Conservation (phyloP, 1,284 basidiomycete genomes). For the Ceratobasidium sp. region DNA sequence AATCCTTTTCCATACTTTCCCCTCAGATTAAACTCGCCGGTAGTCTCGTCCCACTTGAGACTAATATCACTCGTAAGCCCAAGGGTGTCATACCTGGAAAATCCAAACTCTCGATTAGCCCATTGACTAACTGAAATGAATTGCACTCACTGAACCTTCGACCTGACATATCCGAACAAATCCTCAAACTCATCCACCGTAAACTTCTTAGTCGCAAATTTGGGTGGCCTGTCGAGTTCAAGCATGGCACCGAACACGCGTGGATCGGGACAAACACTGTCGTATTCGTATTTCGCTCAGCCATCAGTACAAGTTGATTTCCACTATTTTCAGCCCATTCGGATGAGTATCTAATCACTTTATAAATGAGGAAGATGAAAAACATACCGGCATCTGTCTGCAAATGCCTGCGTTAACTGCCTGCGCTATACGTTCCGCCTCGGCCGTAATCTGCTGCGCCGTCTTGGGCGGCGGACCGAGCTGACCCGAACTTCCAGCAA, state of each 20-base stretch:
- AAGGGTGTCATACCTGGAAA: slow-evolving; percentile 31
- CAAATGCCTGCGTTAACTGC: slow-evolving; percentile 8
- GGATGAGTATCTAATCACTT: neutral
- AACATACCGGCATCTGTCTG: slow-evolving; percentile 24
- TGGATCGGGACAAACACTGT: slow-evolving; percentile 23
- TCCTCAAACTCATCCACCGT: slow-evolving; percentile 29
- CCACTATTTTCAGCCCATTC: slow-evolving; percentile 11
- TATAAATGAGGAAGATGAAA: neutral
- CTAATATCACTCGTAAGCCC: slow-evolving; percentile 35
- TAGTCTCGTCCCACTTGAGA: slow-evolving; percentile 36
- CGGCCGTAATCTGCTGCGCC: neutral
- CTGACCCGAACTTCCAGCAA: slow-evolving; percentile 7
- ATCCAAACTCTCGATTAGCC: too few relatives aligned
- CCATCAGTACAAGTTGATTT: slow-evolving; percentile 12
- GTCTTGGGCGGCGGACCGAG: slow-evolving; percentile 21
- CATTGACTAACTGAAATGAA: neutral
- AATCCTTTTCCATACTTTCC: slow-evolving; percentile 15
- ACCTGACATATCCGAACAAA: neutral
- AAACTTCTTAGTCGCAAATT: neutral
- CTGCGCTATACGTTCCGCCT: neutral
- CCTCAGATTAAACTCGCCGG: slow-evolving; percentile 38
- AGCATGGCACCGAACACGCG: slow-evolving; percentile 22
- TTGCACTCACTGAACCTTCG: neutral
- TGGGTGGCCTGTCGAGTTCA: neutral
- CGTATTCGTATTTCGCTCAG: neutral